Evolutionary conservation across 169 alveolate species (phyloP).

Genomic region (Besnoitia besnoiti): DNA sequence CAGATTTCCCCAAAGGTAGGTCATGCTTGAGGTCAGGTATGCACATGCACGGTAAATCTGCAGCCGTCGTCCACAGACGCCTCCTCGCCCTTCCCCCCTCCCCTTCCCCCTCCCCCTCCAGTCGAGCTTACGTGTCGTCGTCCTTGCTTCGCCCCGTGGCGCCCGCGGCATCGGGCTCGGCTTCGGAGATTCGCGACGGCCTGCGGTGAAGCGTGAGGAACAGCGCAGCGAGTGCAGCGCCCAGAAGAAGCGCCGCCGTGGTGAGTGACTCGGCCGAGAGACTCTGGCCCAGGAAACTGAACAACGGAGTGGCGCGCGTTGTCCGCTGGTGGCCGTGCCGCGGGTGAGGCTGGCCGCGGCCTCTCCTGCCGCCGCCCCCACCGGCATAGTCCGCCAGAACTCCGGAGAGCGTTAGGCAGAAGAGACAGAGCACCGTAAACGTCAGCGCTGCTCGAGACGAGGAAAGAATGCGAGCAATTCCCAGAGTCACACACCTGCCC

Average conservation of each 20-base stretch:
- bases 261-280: not conserved
- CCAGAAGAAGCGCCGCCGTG: not conserved
- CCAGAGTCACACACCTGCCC: too few species aligned
- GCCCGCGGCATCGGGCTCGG: not conserved
- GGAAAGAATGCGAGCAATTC: too few species aligned
- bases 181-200: not conserved
- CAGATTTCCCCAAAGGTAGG: too few species aligned
- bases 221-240: not conserved
- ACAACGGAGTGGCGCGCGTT: not conserved
- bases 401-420: not conserved
- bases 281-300: not conserved
- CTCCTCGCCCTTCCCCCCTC: not conserved
- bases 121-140: not conserved
- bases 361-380: not conserved
- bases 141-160: not conserved
- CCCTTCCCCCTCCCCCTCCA: not conserved
- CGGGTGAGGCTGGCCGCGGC: not conserved
- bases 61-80: too few species aligned
- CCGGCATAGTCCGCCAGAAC: not conserved
- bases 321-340: not conserved
- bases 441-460: too few species aligned
- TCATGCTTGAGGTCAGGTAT: too few species aligned
- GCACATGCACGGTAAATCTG: too few species aligned
- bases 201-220: not conserved
- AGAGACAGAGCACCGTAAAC: not conserved